Evolutionary conservation across 192 early-diverging fungal species (phyloP).

Genomic region (Coemansia sp.): DNA sequence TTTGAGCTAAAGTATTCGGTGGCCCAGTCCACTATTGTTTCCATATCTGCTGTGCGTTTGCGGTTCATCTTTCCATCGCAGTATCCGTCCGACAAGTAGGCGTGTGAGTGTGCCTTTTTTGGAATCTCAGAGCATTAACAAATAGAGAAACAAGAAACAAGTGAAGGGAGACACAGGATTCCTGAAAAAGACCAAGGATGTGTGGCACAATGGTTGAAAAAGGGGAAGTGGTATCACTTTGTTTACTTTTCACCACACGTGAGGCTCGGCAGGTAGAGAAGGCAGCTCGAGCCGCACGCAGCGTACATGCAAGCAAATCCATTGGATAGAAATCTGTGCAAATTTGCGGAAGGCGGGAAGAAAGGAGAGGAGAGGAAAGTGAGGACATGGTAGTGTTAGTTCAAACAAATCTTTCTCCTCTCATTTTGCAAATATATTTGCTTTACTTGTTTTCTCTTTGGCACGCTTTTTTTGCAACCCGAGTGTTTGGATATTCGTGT

Average conservation of each 20-base stretch:
- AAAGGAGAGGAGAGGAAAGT: too few relatives aligned
- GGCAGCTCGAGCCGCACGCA: conserved; percentile 5
- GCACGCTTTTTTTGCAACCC: background rate
- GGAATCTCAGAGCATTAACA: background rate
- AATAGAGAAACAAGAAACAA: background rate
- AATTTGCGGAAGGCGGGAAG: background rate
- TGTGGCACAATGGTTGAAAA: too few relatives aligned
- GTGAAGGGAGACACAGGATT: background rate
- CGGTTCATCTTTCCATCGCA: background rate
- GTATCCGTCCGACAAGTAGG: background rate
- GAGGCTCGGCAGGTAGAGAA: background rate
- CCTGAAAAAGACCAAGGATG: background rate
- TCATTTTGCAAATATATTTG: conserved; percentile 13
- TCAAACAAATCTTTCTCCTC: background rate
- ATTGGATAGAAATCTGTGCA: background rate
- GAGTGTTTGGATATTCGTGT: conserved; percentile 2
- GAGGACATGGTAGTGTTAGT: too few relatives aligned
- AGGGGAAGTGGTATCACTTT: too few relatives aligned
- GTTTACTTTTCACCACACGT: background rate
- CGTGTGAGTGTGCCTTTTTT: background rate
- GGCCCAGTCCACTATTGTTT: conserved; percentile 41
- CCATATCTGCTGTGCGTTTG: background rate
- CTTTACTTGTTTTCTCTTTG: background rate
- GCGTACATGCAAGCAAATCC: background rate
- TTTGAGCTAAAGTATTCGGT: conserved; percentile 34